These are phyloP conservation scores for Avena atlantica DNA, from an alignment of 176 grass and related monocot species.

Conservation along the genomic window DNA sequence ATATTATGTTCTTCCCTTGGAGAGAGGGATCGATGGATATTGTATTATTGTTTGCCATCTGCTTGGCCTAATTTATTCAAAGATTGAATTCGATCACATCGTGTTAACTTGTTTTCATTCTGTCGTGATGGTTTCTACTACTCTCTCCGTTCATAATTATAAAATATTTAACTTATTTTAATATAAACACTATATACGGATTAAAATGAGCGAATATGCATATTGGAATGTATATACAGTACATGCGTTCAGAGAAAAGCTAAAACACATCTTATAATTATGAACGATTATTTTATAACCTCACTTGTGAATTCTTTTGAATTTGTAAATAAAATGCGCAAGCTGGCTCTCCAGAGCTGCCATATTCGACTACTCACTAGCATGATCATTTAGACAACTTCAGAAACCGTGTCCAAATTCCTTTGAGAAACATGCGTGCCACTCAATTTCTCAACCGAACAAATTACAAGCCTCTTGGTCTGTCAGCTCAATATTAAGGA, in stretches of 20 bases:
- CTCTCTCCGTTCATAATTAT: no score
- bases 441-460: neutral
- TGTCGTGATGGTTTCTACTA: neutral
- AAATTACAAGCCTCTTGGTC: neutral
- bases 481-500: neutral
- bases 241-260: no score
- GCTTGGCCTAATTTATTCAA: constrained; percentile 48
- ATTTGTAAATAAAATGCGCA: neutral
- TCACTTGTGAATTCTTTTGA: neutral
- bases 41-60: constrained; percentile 51
- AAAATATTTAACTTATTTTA: no score
- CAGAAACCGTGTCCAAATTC: neutral
- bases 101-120: neutral
- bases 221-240: no score
- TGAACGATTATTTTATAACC: neutral
- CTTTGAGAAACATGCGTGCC: neutral
- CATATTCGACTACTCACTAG: no score
- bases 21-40: constrained; percentile 32
- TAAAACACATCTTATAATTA: no score
- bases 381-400: no score
- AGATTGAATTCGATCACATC: constrained; percentile 10
- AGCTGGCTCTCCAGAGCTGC: no score
- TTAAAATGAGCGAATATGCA: no score
- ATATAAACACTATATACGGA: no score
- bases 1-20: constrained; percentile 35